Evolutionary conservation across 2,329 filamentous ascomycete genomes (phyloP), one percentile per base, ranked within the genome.

Genomic region (Ophiostoma piceae): DNA sequence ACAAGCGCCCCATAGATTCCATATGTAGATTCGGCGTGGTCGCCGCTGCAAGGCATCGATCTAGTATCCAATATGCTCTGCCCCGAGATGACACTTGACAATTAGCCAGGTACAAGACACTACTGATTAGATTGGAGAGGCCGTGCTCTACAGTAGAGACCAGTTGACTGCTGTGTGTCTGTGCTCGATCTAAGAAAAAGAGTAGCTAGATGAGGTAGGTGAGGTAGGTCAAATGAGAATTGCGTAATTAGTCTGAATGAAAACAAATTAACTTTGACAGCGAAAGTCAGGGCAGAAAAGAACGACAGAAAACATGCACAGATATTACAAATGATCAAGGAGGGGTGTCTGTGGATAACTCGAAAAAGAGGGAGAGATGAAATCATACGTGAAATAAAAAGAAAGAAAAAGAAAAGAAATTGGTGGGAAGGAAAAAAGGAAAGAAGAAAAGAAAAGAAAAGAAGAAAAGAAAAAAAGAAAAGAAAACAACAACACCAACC

Each of bases 31-130:
- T 47, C 43, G 43, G 43, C 6, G 43, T 47, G 43, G 43, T 47
- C 43, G 16, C 43, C 11, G 43, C 43, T 8, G 1, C 43, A n/a
- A 47, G 16, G 43, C 43, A 47, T n/a, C 43, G 43, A 47, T 47
- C 43, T 47, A 47, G 19, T 47, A n/a, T 57, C 51, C 3, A 16
- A 35, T 35, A 35, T 35, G 35, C 4, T 3, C 51, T 29, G 51
- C 51, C 51, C 51, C 22, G 51, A 26, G 51, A 57, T 57, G 51
- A 14, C n/a, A 57, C n/a, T 47, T 57, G 51, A 14, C n/a, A 57
- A 47, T n/a, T 47, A 47, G 43, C 43, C 51, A 57, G 22, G n/a
- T 57, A 57, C 26, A 62, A 7, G 57, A 14, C 57, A 62, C 57
- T 35, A 62, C 43, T 16, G 57, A 62, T 8, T 16, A 62, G 26